Base-by-base conservation (phyloP, 1,284 basidiomycete species). In the Taiwanofungus camphoratus region DNA sequence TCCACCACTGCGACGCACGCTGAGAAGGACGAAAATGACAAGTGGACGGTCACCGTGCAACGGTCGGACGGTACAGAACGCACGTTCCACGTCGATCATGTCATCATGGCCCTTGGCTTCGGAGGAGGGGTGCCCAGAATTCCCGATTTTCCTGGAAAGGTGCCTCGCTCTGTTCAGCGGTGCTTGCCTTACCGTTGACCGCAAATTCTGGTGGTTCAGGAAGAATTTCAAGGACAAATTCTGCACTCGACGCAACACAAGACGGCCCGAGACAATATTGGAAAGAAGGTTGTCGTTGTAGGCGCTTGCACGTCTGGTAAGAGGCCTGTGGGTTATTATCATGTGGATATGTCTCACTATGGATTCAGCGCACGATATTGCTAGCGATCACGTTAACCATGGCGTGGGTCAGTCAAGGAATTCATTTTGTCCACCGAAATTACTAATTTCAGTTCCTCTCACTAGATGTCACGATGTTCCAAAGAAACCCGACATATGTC, bases 61-160 rank as follows among this genome's bases (percentile, higher is more conserved):
- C 65, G 65, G 18, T 55, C 52, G 3, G 69, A 72, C 38, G 71
- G 67, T 2, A 54, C 61, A 2, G 62, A 69, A 31, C 68, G 75
- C 4, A 56, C 61, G 2, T 69, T 86, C 50, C 67, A 64, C 3
- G 74, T 80, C 37, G 71, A 73, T 20, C 77, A 82, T 51, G 50
- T 83, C 41, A 62, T 87, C 7, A 70, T 83, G 40, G 81, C 82
- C 0, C 73, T 76, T 4, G 82, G 83, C 5, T 60, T 81, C n/a
- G 75, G 70, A 0, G 75, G 73, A 1, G 76, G 74, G 5, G 61
- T 67, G 42, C 67, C 69, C 3, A 69, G 70, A n/a, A 61, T 73
- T 19, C 76, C 77, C 1, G 53, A 63, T n/a, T 66, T 73, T 54
- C 73, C 75, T 26, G 69, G 63, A 16, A 53, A 42, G 59, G 63